Percentiles rank a stretch among this genome's conserved stretches.
These are phyloP conservation scores for Artomyces pyxidatus DNA, from an alignment of 768 basidiomycete species.

Conservation along the genomic window DNA sequence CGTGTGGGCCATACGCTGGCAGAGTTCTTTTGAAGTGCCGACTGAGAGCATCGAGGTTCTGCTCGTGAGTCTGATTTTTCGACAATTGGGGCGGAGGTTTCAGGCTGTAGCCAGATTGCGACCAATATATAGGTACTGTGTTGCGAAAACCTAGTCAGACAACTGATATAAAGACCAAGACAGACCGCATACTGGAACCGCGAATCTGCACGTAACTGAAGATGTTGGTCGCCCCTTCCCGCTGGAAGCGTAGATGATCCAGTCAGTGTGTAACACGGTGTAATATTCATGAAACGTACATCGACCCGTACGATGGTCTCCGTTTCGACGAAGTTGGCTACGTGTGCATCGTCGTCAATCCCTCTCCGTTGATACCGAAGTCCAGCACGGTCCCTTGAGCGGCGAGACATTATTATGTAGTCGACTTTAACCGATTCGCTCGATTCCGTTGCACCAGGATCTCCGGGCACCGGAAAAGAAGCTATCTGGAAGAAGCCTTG, in stretches of 20 bases:
- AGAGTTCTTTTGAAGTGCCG: conserved; percentile 66
- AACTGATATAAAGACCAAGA: background rate
- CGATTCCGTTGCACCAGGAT: conserved; percentile 31
- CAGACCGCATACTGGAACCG: conserved; percentile 66
- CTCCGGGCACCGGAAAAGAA: conserved; percentile 52
- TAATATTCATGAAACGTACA: conserved; percentile 34
- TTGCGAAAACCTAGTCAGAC: conserved; percentile 1
- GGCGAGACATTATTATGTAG: conserved; percentile 76
- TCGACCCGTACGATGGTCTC: conserved; percentile 82
- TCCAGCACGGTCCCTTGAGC: conserved; percentile 86
- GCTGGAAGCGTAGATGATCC: conserved; percentile 31
- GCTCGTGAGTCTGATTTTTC: conserved; percentile 61
- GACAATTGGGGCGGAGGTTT: conserved; percentile 82
- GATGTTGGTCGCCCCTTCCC: conserved; percentile 65
- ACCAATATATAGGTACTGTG: conserved; percentile 89
- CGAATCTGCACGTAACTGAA: conserved; percentile 89
- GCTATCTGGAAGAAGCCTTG: conserved; percentile 86
- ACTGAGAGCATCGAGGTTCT: conserved; percentile 61
- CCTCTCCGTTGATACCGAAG: conserved; percentile 92
- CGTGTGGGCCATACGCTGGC: conserved; percentile 71
- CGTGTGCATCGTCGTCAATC: conserved; percentile 86
- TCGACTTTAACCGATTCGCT: conserved; percentile 43
- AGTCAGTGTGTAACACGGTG: background rate
- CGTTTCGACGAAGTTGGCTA: conserved; percentile 95
- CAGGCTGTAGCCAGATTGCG: conserved; percentile 76